Conservation (phyloP, 805 yeast genomes). For the Candida fluviatilis region DNA sequence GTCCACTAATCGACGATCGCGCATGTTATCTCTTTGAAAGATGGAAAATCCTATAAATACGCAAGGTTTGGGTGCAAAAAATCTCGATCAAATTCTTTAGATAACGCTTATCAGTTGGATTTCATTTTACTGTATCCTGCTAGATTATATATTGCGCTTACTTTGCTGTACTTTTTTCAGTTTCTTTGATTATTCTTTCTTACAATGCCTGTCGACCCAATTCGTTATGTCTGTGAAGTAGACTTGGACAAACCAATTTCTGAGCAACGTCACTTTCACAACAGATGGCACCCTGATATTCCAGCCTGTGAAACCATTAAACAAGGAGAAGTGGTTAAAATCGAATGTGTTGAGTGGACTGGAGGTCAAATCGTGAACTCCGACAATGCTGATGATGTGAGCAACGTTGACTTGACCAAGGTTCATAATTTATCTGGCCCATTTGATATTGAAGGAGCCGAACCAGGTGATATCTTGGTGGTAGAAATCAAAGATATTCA, state of each 20-base stretch:
- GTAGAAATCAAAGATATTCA: slow-evolving; percentile 50
- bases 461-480: slow-evolving; percentile 46
- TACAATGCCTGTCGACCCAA: slow-evolving; percentile 15
- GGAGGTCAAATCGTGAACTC: slow-evolving; percentile 47
- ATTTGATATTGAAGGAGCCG: slow-evolving; percentile 39
- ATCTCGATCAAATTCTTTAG: no score
- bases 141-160: neutral
- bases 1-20: no score
- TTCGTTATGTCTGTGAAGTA: slow-evolving; percentile 36
- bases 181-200: neutral
- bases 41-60: no score
- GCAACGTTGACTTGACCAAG: slow-evolving; percentile 38
- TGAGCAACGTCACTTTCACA: slow-evolving; percentile 45
- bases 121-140: no score
- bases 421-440: slow-evolving; percentile 52
- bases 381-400: slow-evolving; percentile 47
- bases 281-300: slow-evolving; percentile 53
- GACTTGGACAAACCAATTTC: slow-evolving; percentile 43
- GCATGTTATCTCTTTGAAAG: no score
- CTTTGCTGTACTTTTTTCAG: neutral
- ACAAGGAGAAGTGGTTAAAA: slow-evolving; percentile 42
- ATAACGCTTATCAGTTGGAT: no score
- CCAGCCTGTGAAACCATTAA: slow-evolving; percentile 37
- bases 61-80: no score
- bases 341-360: slow-evolving; percentile 54